These are phyloP conservation scores for Diospyros lotus DNA, from an alignment of 148 eudicot species.

Conservation along the genomic window DNA sequence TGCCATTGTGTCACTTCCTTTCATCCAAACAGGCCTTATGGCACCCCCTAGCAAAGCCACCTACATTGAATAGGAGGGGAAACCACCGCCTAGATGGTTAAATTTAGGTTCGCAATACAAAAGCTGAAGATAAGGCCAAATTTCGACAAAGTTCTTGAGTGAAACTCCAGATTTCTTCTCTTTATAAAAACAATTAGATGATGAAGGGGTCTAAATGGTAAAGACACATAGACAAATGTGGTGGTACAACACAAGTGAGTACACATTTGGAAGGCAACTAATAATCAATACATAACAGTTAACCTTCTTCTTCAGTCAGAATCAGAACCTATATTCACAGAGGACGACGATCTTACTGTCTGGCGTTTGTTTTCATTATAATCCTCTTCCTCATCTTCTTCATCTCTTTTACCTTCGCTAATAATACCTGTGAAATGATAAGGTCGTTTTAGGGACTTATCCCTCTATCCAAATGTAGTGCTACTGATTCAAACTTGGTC, in stretches of 20 bases:
- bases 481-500: slow-evolving; percentile 1
- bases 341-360: slow-evolving; percentile 46
- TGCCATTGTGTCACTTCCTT: no score
- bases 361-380: slow-evolving; percentile 38
- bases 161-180: no score
- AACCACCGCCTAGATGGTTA: no score
- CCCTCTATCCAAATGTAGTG: neutral
- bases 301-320: slow-evolving; percentile 39
- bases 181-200: no score
- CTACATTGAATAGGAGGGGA: no score
- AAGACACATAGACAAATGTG: neutral
- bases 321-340: slow-evolving; percentile 47
- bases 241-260: neutral
- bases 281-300: neutral
- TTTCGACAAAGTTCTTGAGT: no score
- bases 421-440: slow-evolving; percentile 46
- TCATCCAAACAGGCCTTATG: no score
- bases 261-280: neutral
- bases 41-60: no score
- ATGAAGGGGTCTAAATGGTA: no score
- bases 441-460: slow-evolving; percentile 13
- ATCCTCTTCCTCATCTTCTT: slow-evolving; percentile 48
- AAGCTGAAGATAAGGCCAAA: no score
- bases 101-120: no score
- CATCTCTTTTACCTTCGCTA: slow-evolving; percentile 44